These are phyloP conservation scores for Chlamydomonas eustigma DNA, from an alignment of 139 green algal genomes.

Conservation along the genomic window DNA sequence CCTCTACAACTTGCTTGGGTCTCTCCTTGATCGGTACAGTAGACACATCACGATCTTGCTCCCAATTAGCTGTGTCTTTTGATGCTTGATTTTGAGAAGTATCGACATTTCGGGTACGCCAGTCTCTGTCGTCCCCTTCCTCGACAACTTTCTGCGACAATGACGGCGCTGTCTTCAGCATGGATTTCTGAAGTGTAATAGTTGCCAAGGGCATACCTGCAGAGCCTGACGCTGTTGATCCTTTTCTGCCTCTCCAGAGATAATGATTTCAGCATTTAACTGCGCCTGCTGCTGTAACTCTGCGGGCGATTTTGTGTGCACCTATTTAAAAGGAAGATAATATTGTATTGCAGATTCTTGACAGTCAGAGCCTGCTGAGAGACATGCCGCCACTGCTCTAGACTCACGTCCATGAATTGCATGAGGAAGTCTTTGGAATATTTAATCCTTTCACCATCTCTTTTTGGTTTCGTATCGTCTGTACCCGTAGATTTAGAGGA, in stretches of 20 bases:
- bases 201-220: slow-evolving; percentile 23
- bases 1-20: not conserved
- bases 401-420: slow-evolving; percentile 70
- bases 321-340: slow-evolving; percentile 35
- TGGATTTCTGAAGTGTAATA: not conserved
- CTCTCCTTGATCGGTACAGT: too few species aligned
- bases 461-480: slow-evolving; percentile 46
- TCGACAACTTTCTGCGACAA: slow-evolving; percentile 42
- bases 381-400: not conserved
- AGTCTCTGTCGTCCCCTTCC: slow-evolving; percentile 62
- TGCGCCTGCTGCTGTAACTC: slow-evolving; percentile 58
- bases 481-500: not conserved
- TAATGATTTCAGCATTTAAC: slow-evolving; percentile 51
- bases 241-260: slow-evolving; percentile 54
- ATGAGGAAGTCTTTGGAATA: slow-evolving; percentile 72
- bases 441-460: slow-evolving; percentile 50
- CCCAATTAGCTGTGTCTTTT: too few species aligned
- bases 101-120: slow-evolving; percentile 49
- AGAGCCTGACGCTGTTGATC: slow-evolving; percentile 53
- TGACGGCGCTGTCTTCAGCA: too few species aligned
- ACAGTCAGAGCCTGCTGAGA: too few species aligned
- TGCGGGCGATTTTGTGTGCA: slow-evolving; percentile 49
- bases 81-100: too few species aligned
- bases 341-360: too few species aligned
- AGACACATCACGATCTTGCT: too few species aligned